A percentile compares a stretch with the other conserved stretches of the same genome.
phyloP scores from a whole-genome alignment of 306 rosid species.

The Clitoria ternatea region DNA sequence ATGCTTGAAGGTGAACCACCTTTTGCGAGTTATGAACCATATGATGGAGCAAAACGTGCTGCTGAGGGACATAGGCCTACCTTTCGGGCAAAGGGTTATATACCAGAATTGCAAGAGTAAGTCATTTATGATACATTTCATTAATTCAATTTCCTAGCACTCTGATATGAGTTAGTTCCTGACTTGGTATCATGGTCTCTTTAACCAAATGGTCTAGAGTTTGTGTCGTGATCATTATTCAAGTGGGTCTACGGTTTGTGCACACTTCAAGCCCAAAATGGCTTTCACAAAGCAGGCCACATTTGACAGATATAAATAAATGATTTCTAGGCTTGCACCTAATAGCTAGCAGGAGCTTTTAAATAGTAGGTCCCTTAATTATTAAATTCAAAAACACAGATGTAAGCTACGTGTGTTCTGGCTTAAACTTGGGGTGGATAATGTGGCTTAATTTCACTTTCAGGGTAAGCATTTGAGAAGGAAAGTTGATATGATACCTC shows the following conservation, averaged over 20 bases:
- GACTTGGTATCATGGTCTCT: not conserved
- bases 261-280: not conserved
- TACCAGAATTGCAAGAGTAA: conserved; percentile 72
- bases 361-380: not conserved
- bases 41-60: conserved; percentile 82
- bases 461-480: not conserved
- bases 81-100: conserved; percentile 66
- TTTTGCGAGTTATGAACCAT: conserved; percentile 73
- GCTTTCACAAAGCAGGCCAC: not conserved
- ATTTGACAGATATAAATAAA: conserved; percentile 9
- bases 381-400: not conserved
- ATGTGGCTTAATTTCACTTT: not conserved
- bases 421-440: not conserved
- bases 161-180: not conserved
- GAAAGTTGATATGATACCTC: not conserved
- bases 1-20: conserved; percentile 99
- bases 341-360: not conserved
- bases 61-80: conserved; percentile 86
- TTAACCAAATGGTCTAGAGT: conserved; percentile 10
- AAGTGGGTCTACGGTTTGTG: not conserved
- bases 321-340: conserved; percentile 7
- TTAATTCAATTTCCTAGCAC: not conserved
- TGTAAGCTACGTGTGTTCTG: not conserved
- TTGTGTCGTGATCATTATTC: not conserved
- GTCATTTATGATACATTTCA: conserved; percentile 25